Conservation (phyloP, 202 grass and related monocot genomes). For the Setaria italica region DNA sequence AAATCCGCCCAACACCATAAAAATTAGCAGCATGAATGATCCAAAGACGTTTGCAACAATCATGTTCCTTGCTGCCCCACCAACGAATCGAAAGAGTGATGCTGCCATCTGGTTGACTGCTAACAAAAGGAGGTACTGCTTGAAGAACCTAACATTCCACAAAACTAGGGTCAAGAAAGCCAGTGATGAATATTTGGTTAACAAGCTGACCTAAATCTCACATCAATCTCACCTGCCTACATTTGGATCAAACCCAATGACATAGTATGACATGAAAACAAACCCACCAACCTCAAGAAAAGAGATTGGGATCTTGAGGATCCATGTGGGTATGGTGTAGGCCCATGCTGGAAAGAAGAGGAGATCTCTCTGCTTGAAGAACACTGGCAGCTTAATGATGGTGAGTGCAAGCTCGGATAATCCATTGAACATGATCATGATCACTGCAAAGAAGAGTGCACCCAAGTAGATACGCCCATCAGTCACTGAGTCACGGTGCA, state of each 20-base stretch:
- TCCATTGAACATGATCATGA: conserved; percentile 28
- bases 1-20: conserved; percentile 82
- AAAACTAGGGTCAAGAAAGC: not conserved
- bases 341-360: conserved; percentile 13
- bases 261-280: conserved; percentile 25
- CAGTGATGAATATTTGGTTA: not conserved
- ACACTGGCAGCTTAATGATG: conserved; percentile 23
- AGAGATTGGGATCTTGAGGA: conserved; percentile 21
- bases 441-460: not conserved
- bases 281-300: conserved; percentile 26
- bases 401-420: conserved; percentile 31
- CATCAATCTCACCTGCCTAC: not conserved
- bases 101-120: conserved; percentile 31
- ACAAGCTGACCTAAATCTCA: not conserved
- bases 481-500: conserved; percentile 13
- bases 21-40: conserved; percentile 76
- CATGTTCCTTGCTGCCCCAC: conserved; percentile 74
- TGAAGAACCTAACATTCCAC: conserved; percentile 65
- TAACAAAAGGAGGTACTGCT: conserved; percentile 56
- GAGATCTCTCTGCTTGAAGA: conserved; percentile 28
- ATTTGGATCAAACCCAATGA: conserved; percentile 21
- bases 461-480: conserved; percentile 27
- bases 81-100: conserved; percentile 36
- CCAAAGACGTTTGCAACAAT: conserved; percentile 70
- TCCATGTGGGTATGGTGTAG: conserved; percentile 27